Conservation (phyloP, 2,329 filamentous ascomycete species). For the Ascochyta pisi region DNA sequence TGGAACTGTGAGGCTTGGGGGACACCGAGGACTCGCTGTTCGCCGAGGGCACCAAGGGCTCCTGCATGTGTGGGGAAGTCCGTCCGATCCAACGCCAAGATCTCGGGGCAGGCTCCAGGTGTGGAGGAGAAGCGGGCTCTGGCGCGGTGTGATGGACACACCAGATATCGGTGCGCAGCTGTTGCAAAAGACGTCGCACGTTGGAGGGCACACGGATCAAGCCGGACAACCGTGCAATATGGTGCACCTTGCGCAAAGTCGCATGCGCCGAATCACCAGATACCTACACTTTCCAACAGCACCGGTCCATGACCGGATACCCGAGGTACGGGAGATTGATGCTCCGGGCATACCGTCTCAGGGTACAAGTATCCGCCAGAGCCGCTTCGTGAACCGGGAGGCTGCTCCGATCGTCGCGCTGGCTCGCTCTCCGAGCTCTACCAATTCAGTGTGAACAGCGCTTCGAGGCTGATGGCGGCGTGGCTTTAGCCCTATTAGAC, state of each 20-base stretch:
- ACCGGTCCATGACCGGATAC: slow-evolving; percentile 26
- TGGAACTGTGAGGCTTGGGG: slow-evolving; percentile 35
- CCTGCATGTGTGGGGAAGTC: slow-evolving; percentile 44
- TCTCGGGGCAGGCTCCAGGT: slow-evolving; percentile 28
- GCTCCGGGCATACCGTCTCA: slow-evolving; percentile 30
- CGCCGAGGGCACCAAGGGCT: slow-evolving; percentile 27
- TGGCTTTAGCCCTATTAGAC: slow-evolving; percentile 16
- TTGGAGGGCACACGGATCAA: slow-evolving; percentile 6
- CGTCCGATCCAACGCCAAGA: slow-evolving; percentile 47
- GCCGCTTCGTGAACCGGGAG: slow-evolving; percentile 18
- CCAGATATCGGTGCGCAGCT: slow-evolving; percentile 1
- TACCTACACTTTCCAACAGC: slow-evolving; percentile 8
- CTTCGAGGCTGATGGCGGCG: slow-evolving; percentile 10
- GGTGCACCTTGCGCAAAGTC: slow-evolving; percentile 6
- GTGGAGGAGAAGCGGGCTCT: slow-evolving; percentile 12
- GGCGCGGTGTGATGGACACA: background rate
- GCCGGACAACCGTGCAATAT: slow-evolving; percentile 1
- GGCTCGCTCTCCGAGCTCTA: slow-evolving; percentile 18
- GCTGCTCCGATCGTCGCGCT: slow-evolving; percentile 21
- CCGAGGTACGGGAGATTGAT: slow-evolving; percentile 41
- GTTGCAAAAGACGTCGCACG: slow-evolving; percentile 5
- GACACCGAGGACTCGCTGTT: slow-evolving; percentile 27
- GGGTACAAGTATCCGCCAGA: slow-evolving; percentile 34
- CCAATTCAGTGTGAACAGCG: slow-evolving; percentile 12
- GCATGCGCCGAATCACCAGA: slow-evolving; percentile 12